Evolutionary conservation across 176 grass and related monocot genomes (phyloP).

Genomic region (Rhynchospora tenuis): DNA sequence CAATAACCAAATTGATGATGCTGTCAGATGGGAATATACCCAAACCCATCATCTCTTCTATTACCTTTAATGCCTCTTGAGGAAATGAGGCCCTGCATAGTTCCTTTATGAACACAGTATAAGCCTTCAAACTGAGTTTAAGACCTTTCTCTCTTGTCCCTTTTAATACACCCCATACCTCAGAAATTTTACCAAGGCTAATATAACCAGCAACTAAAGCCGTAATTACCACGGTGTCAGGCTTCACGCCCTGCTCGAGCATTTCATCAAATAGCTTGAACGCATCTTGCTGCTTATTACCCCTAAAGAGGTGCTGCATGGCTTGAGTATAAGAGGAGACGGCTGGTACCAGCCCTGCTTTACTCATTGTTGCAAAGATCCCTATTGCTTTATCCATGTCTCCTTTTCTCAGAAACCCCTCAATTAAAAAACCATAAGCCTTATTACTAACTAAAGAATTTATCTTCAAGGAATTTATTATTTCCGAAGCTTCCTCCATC

Average conservation of each 20-base stretch:
- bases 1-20: constrained; percentile 39
- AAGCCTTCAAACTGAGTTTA: constrained; percentile 55
- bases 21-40: constrained; percentile 40
- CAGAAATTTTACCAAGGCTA: constrained; percentile 43
- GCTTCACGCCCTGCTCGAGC: constrained; percentile 41
- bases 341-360: constrained; percentile 38
- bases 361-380: constrained; percentile 48
- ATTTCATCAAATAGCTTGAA: constrained; percentile 64
- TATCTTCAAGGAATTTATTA: constrained; percentile 39
- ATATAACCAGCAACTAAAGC: constrained; percentile 57
- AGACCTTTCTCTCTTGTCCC: constrained; percentile 41
- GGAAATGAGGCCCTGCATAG: constrained; percentile 64
- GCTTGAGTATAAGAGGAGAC: constrained; percentile 72
- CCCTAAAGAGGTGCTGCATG: constrained; percentile 61
- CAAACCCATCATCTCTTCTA: constrained; percentile 49
- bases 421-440: constrained; percentile 42
- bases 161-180: constrained; percentile 54
- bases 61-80: constrained; percentile 53
- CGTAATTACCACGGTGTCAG: constrained; percentile 54
- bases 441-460: constrained; percentile 26
- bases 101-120: constrained; percentile 71
- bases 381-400: constrained; percentile 43
- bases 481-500: constrained; percentile 50
- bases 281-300: constrained; percentile 43
- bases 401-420: constrained; percentile 57